Base-by-base conservation (phyloP, 2,329 filamentous ascomycete species). In the Hypomyces perniciosus region DNA sequence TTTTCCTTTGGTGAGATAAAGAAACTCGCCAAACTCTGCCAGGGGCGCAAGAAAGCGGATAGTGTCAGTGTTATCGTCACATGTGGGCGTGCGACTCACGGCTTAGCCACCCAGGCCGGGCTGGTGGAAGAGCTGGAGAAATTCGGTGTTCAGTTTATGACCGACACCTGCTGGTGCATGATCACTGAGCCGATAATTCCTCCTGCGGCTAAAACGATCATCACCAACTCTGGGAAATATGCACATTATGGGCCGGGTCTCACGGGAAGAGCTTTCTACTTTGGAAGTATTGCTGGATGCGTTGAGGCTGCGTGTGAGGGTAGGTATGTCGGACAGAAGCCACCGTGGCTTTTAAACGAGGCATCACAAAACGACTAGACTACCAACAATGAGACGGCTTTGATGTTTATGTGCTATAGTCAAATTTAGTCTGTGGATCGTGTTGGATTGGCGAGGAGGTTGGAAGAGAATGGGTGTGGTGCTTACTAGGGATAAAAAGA, bases 151-250 rank as follows among this genome's bases (percentile, higher is more conserved):
- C 58, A 62, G 26, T 46, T 74, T 4, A 59, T 75, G 9, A 74
- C 68, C 0, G 72, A 76, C 53, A 74, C 71, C 0, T 76, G 72
- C 48, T 76, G 72, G 72, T 76, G 72, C 53, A 72, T 76, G 68
- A 66, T 75, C 12, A 49, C 51, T 1, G 69, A 74, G 41, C 70
- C 72, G 0, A 57, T 70, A 0, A 68, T 75, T 7, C 63, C 61
- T 4, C 34, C 6, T 0, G 8, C 45, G 2, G 53, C 59, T 0
- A 56, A 57, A 3, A 62, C 57, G 1, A 67, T 76, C 49, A 67
- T 72, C 71, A 74, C 67, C 0, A 75, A 75, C 46, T 76, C 72
- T 1, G 70, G 60, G 0, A 75, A 75, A 54, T 74, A 75, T 55
- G 72, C 72, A 0, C 71, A 75, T 57, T 75, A 75, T 33, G 67